These are phyloP conservation scores for Biancaea sappan DNA, from an alignment of 306 rosid genomes.

Conservation along the genomic window DNA sequence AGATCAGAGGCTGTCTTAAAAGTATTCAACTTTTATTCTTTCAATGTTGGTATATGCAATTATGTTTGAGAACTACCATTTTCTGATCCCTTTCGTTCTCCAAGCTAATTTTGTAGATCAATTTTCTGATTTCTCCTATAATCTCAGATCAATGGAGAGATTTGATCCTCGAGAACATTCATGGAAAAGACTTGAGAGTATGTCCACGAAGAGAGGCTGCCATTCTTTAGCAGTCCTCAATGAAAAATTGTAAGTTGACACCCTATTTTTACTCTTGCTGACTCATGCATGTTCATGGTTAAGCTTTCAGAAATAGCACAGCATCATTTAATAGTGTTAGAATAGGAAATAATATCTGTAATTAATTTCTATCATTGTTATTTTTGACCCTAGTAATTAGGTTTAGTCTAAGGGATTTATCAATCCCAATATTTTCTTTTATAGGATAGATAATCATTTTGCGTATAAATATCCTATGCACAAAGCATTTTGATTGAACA, in stretches of 20 bases:
- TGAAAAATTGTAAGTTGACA: constrained; percentile 46
- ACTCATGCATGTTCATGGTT: neutral
- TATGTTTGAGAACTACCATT: too few relatives aligned
- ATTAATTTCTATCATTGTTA: too few relatives aligned
- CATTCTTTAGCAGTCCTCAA: constrained; percentile 42
- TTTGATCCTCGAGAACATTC: constrained; percentile 46
- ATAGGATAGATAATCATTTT: too few relatives aligned
- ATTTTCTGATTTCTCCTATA: constrained; percentile 12
- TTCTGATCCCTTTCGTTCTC: too few relatives aligned
- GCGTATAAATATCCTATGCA: too few relatives aligned
- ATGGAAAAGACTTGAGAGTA: constrained; percentile 41
- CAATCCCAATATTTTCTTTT: too few relatives aligned
- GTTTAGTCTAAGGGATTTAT: too few relatives aligned
- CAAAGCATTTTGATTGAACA: too few relatives aligned
- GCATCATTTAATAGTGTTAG: too few relatives aligned
- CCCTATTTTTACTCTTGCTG: neutral
- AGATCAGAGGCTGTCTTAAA: too few relatives aligned
- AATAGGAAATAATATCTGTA: too few relatives aligned
- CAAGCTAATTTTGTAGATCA: neutral
- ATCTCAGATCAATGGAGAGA: constrained; percentile 48
- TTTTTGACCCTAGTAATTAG: too few relatives aligned
- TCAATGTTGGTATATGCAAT: neutral
- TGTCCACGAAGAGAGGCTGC: constrained; percentile 43
- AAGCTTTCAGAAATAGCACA: neutral
- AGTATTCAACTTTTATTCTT: neutral